Evolutionary conservation across 1,139 yeast species (phyloP).

Genomic region (Kodamaea derodonti): DNA sequence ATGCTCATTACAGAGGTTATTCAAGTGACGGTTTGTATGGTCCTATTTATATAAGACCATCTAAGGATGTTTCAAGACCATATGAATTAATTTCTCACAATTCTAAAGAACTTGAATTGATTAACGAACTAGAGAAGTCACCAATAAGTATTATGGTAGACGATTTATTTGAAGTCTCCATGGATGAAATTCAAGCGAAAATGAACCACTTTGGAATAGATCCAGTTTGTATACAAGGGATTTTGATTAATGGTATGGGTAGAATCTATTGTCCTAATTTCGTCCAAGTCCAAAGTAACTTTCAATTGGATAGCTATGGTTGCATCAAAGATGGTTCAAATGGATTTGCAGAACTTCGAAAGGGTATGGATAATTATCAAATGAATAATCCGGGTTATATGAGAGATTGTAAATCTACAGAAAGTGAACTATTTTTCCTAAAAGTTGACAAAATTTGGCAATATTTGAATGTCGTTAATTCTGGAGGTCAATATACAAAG

Average conservation of each 20-base stretch:
- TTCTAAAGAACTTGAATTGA: constrained; percentile 10
- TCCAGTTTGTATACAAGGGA: constrained; percentile 30
- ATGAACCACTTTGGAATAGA: constrained; percentile 29
- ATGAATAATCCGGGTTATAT: constrained; percentile 26
- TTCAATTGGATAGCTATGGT: constrained; percentile 18
- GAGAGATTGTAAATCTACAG: constrained; percentile 17
- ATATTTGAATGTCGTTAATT: constrained; percentile 26
- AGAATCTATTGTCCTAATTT: constrained; percentile 23
- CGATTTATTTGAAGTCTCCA: constrained; percentile 24
- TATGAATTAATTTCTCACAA: constrained; percentile 17
- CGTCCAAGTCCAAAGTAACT: constrained; percentile 6
- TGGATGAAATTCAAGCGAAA: constrained; percentile 23
- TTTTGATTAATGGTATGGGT: constrained; percentile 33
- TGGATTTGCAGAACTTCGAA: constrained; percentile 16
- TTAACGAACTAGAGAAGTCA: constrained; percentile 18
- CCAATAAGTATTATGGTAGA: constrained; percentile 23
- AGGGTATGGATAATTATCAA: constrained; percentile 13
- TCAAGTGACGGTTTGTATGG: constrained; percentile 49
- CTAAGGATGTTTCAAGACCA: constrained; percentile 19
- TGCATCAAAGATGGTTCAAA: constrained; percentile 19
- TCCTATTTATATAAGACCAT: constrained; percentile 26
- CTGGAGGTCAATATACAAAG: constrained; percentile 32
- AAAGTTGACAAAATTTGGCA: constrained; percentile 21
- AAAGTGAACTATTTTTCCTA: constrained; percentile 16
- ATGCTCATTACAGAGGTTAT: constrained; percentile 47